These are phyloP conservation scores for Suillus hirtellus DNA, from an alignment of 768 basidiomycete species.

Conservation along the genomic window DNA sequence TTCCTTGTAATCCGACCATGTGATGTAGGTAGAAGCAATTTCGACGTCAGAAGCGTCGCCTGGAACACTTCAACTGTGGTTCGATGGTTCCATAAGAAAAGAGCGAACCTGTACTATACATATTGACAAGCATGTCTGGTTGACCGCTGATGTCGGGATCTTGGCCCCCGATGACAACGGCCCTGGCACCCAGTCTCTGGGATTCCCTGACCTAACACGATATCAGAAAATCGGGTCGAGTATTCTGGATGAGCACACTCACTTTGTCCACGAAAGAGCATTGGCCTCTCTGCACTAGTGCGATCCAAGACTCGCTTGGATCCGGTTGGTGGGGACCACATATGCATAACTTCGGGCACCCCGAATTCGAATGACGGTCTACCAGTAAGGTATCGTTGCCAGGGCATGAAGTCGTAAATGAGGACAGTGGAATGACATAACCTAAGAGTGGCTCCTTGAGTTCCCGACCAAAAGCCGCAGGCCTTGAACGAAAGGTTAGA, in stretches of 20 bases:
- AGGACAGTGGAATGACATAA: constrained; percentile 69
- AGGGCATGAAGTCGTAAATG: constrained; percentile 59
- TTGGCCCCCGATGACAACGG: constrained; percentile 90
- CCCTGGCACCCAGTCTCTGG: constrained; percentile 73
- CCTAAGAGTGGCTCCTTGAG: constrained; percentile 67
- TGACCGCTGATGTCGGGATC: constrained; percentile 62
- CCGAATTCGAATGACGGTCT: constrained; percentile 42
- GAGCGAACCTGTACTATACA: constrained; percentile 84
- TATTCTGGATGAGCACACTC: constrained; percentile 36
- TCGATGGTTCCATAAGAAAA: constrained; percentile 12
- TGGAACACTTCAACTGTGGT: constrained; percentile 29
- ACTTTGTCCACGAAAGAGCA: constrained; percentile 93
- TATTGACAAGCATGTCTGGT: constrained; percentile 80
- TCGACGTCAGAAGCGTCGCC: constrained; percentile 84
- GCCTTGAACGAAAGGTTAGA: constrained; percentile 67
- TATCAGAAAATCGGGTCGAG: constrained; percentile 1
- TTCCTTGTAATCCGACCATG: constrained; percentile 73
- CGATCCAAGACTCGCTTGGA: constrained; percentile 79
- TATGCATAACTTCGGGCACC: constrained; percentile 70
- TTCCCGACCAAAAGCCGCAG: constrained; percentile 76
- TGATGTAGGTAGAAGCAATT: constrained; percentile 89
- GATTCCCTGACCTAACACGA: constrained; percentile 51
- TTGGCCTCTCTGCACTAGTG: constrained; percentile 83
- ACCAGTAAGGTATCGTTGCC: constrained; percentile 25
- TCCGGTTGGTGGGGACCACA: constrained; percentile 56